phyloP scores from a whole-genome alignment of 176 grass and related monocot species.

The Canna indica region DNA sequence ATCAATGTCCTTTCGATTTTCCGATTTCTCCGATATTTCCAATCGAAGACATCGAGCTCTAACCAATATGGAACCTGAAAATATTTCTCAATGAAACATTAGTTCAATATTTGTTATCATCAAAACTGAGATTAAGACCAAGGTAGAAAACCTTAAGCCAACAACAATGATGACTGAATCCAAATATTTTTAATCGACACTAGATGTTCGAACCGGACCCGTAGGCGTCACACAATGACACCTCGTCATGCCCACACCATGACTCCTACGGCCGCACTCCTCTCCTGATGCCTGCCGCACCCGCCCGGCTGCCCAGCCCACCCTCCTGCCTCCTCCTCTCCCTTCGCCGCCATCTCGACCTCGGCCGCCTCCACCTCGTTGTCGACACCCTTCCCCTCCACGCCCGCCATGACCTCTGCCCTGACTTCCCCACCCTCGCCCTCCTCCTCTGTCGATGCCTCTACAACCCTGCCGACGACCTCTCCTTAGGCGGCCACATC shows the following conservation, averaged over 20 bases:
- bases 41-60: no score
- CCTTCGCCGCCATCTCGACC: conserved; percentile 34
- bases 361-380: conserved; percentile 28
- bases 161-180: not conserved
- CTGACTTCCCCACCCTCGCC: conserved; percentile 43
- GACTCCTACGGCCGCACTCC: not conserved
- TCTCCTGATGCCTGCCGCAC: conserved; percentile 1
- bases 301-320: not conserved
- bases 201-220: not conserved
- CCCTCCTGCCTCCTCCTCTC: conserved; percentile 29
- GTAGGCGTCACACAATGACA: not conserved
- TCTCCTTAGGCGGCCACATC: conserved; percentile 36
- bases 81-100: no score
- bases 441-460: conserved; percentile 48
- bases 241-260: not conserved
- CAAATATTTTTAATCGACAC: not conserved
- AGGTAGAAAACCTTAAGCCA: no score
- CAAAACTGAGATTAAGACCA: no score
- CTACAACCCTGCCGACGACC: conserved; percentile 23
- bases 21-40: no score
- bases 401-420: conserved; percentile 45
- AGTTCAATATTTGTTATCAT: no score
- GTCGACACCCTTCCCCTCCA: conserved; percentile 48
- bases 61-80: no score
- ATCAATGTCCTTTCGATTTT: no score